Conservation (phyloP, 2,329 filamentous ascomycete genomes). For the Clonostachys chloroleuca region DNA sequence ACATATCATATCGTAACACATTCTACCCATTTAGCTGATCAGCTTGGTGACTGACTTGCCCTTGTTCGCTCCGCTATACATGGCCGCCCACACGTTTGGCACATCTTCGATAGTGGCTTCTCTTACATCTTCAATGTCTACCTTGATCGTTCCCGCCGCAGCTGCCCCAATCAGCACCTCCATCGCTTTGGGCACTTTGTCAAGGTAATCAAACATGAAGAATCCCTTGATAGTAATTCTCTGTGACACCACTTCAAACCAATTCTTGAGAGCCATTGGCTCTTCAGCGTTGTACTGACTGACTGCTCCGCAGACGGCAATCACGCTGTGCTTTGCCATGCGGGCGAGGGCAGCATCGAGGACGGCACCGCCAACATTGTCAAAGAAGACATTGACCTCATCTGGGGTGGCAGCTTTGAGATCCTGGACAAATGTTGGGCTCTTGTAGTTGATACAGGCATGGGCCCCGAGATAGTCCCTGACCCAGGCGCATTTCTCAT, state of each 20-base stretch:
- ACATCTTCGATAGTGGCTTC: constrained; percentile 17
- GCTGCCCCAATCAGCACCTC: constrained; percentile 13
- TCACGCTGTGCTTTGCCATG: constrained; percentile 56
- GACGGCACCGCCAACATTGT: constrained; percentile 70
- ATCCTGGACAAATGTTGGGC: constrained; percentile 51
- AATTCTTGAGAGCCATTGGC: constrained; percentile 8
- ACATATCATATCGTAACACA: too few species aligned
- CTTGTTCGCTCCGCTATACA: constrained; percentile 17
- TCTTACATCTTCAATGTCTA: constrained; percentile 11
- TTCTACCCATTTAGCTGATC: constrained; percentile 6
- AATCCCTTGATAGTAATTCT: constrained; percentile 15
- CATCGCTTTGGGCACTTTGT: constrained; percentile 12
- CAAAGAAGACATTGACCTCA: constrained; percentile 67
- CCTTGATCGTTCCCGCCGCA: constrained; percentile 16
- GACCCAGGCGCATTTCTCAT: constrained; percentile 65
- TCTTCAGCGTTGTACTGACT: constrained; percentile 59
- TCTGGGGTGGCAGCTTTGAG: constrained; percentile 54
- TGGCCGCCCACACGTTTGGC: constrained; percentile 15
- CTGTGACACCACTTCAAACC: constrained; percentile 18
- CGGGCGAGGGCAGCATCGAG: constrained; percentile 60
- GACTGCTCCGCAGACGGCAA: constrained; percentile 69
- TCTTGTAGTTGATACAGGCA: constrained; percentile 66
- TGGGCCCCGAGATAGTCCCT: constrained; percentile 62
- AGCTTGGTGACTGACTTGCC: constrained; percentile 19
- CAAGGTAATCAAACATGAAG: constrained; percentile 20